phyloP scores from a whole-genome alignment of 768 basidiomycete genomes.

The Thelephora ganbajun region DNA sequence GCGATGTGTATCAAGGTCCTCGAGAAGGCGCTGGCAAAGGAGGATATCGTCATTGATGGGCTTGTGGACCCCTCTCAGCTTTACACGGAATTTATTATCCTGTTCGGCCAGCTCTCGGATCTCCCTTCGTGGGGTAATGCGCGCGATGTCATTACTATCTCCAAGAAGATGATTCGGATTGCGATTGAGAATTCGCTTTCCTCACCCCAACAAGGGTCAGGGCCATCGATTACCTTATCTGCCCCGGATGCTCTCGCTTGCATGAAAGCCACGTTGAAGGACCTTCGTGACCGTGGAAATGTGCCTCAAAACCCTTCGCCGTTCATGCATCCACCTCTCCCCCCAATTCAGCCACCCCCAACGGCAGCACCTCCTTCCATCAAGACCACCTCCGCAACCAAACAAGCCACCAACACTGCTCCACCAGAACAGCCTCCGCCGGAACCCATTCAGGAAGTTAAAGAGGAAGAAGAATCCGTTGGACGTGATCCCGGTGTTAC shows the following conservation, averaged over 20 bases:
- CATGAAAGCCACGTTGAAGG: conserved; percentile 10
- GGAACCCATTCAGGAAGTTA: not conserved
- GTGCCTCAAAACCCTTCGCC: not conserved
- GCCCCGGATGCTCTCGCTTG: conserved; percentile 17
- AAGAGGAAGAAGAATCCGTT: not conserved
- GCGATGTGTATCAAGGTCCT: conserved; percentile 37
- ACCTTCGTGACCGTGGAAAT: not conserved
- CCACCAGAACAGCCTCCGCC: not conserved
- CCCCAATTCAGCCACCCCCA: not conserved
- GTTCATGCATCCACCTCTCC: not conserved
- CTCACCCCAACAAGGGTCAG: conserved; percentile 6
- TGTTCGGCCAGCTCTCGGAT: conserved; percentile 26
- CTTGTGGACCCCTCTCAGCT: conserved; percentile 19
- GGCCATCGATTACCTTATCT: conserved; percentile 13
- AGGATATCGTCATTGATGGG: conserved; percentile 23
- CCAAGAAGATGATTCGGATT: conserved; percentile 30
- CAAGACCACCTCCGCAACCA: not conserved
- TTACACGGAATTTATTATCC: conserved; percentile 22
- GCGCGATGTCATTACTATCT: conserved; percentile 42
- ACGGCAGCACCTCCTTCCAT: not conserved
- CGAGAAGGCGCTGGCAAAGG: conserved; percentile 30
- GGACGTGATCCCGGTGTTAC: conserved; percentile 35
- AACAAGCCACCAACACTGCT: not conserved
- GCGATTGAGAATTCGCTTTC: conserved; percentile 19
- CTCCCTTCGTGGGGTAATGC: conserved; percentile 58